phyloP scores from a whole-genome alignment of 495 filamentous ascomycete genomes.

The Opeltia flavorubescens region DNA sequence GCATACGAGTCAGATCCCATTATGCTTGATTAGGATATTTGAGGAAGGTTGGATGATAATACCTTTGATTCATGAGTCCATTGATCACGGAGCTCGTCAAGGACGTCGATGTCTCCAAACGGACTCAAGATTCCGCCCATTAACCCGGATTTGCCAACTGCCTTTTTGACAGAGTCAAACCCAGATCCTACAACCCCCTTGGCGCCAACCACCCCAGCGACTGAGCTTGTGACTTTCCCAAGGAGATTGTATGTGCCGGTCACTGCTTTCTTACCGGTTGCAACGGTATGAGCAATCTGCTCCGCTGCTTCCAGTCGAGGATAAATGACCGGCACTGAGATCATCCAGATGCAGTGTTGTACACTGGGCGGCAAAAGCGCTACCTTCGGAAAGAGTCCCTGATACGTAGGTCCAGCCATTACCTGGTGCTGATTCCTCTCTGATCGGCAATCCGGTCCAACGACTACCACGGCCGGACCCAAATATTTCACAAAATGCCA shows the following conservation, averaged over 20 bases:
- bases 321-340: conserved; percentile 81
- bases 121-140: conserved; percentile 92
- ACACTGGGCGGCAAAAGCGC: conserved; percentile 83
- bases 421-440: conserved; percentile 85
- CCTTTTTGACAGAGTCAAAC: conserved; percentile 88
- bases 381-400: conserved; percentile 91
- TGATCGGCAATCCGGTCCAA: conserved; percentile 81
- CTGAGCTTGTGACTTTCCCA: conserved; percentile 84
- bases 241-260: conserved; percentile 90
- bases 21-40: not conserved
- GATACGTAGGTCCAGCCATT: conserved; percentile 91
- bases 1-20: not conserved
- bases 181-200: conserved; percentile 83
- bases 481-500: conserved; percentile 98
- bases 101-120: conserved; percentile 91
- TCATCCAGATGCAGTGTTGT: conserved; percentile 92
- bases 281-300: conserved; percentile 72
- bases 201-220: conserved; percentile 87
- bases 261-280: conserved; percentile 91
- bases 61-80: conserved; percentile 97
- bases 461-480: conserved; percentile 77
- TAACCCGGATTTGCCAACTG: conserved; percentile 82
- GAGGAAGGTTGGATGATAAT: conserved; percentile 4
- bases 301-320: conserved; percentile 85
- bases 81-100: conserved; percentile 86